Percentiles rank a stretch among this genome's conserved stretches.
Conservation (phyloP, 2,329 filamentous ascomycete genomes). For the Diaporthe destruens region DNA sequence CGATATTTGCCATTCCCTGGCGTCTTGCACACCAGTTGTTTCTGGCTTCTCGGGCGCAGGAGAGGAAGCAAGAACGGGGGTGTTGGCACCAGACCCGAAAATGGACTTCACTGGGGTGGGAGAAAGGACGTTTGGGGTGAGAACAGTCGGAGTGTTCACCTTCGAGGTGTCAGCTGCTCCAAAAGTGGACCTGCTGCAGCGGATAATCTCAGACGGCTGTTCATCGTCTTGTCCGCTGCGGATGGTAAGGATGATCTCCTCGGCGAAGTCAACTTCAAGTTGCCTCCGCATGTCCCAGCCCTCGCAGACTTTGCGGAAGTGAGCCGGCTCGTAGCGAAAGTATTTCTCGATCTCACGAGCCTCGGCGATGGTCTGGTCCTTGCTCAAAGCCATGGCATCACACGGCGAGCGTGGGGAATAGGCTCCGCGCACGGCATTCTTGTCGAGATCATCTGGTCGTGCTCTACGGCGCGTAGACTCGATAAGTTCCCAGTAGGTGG, state of each 20-base stretch:
- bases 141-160: not conserved
- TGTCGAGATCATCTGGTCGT: constrained; percentile 78
- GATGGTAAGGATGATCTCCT: constrained; percentile 81
- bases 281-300: constrained; percentile 93
- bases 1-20: constrained; percentile 76
- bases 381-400: constrained; percentile 77
- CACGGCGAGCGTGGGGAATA: constrained; percentile 87
- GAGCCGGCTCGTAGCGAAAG: constrained; percentile 76
- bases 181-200: constrained; percentile 56
- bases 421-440: constrained; percentile 75
- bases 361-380: constrained; percentile 79
- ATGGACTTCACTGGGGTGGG: constrained; percentile 35
- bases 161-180: constrained; percentile 15
- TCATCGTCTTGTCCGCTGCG: constrained; percentile 77
- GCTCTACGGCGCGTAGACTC: constrained; percentile 82
- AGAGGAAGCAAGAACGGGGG: not conserved
- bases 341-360: constrained; percentile 86
- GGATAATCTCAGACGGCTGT: constrained; percentile 57
- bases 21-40: not conserved
- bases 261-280: constrained; percentile 90
- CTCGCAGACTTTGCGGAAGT: constrained; percentile 82
- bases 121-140: not conserved
- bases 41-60: constrained; percentile 1
- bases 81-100: constrained; percentile 29
- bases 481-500: constrained; percentile 83